Base-by-base conservation (phyloP, 2,329 filamentous ascomycete genomes). In the Botrytis byssoidea region DNA sequence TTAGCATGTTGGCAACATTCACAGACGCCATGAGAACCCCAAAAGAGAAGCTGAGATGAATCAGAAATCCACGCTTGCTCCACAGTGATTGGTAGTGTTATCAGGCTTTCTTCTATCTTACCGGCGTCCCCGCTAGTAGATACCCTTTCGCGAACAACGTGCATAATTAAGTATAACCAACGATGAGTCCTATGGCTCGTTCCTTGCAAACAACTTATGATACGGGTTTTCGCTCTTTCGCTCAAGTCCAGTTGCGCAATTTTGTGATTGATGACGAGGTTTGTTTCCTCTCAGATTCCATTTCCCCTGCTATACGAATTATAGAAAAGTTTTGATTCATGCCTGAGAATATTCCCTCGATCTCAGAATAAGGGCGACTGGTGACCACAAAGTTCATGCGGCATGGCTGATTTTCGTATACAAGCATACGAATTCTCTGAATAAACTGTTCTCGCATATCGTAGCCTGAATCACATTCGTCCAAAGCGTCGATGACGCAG, bases 161-260 rank as follows among this genome's bases (percentile, higher is more conserved):
- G 18, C 42, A 72, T 59, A 40, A 73, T 61, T 4, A 74, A 48
- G 42, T 72, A 59, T n/a, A 74, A 35, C 73, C 73, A 74, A 29
- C 70, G 65, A 63, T 46, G 20, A 46, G 44, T 18, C 42, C 42
- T 18, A 18, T 44, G 42, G 14, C 16, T 7, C 42, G 18, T 44
- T 44, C 16, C 42, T 18, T 18, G 42, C 16, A 44, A 18, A 44
- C 42, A 18, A 44, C 4, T 44, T 44, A 44, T 7, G 40, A 42
- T 42, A 42, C 40, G 14, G 40, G 14, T 42, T 42, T 42, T 42
- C 14, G 12, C 40, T 42, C 40, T 42, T 42, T 42, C 4, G 14
- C 40, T 16, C 12, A 42, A 42, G 40, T 42, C 40, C 4, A 42
- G 40, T 42, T 42, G 40, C 40, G 40, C 40, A 44, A 44, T 18